These are phyloP conservation scores for Globisporangium takayamanum DNA, from an alignment of 352 stramenopile species.

Conservation along the genomic window DNA sequence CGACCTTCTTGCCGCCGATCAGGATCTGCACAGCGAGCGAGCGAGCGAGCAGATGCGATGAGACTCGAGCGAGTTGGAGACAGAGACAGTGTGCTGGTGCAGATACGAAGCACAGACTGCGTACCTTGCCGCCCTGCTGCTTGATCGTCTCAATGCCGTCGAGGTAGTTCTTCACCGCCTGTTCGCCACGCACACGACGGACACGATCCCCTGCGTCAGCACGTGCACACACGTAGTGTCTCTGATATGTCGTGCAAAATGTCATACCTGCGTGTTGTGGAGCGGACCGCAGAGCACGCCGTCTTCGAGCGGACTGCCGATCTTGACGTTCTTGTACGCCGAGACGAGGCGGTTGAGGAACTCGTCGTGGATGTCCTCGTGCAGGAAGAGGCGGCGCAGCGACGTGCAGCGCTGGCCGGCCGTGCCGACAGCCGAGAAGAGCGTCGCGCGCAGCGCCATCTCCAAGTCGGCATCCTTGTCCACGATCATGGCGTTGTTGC, in stretches of 20 bases:
- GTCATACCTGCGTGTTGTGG: slow-evolving; percentile 42
- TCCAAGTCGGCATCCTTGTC: slow-evolving; percentile 87
- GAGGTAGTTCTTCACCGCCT: slow-evolving; percentile 85
- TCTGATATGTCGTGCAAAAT: neutral
- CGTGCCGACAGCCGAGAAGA: slow-evolving; percentile 91
- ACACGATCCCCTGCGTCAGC: neutral
- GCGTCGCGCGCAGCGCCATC: slow-evolving; percentile 83
- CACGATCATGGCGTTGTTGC: slow-evolving; percentile 94
- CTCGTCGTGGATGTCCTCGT: slow-evolving; percentile 88
- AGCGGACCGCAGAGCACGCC: slow-evolving; percentile 81
- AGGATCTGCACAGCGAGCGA: slow-evolving; percentile 49
- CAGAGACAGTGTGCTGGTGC: neutral
- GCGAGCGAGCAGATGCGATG: slow-evolving; percentile 3
- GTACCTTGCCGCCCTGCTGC: slow-evolving; percentile 78
- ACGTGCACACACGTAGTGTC: neutral
- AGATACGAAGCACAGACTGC: slow-evolving; percentile 1
- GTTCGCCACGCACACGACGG: neutral
- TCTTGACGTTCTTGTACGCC: slow-evolving; percentile 86
- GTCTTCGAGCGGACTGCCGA: slow-evolving; percentile 83
- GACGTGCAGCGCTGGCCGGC: slow-evolving; percentile 91
- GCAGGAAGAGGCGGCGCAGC: slow-evolving; percentile 87
- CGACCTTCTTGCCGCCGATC: slow-evolving; percentile 74
- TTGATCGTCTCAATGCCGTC: slow-evolving; percentile 83
- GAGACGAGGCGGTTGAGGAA: slow-evolving; percentile 79
- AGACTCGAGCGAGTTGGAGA: neutral